Evolutionary conservation across 2,329 filamentous ascomycete species (phyloP).

Genomic region (Fusarium duplospermum): DNA sequence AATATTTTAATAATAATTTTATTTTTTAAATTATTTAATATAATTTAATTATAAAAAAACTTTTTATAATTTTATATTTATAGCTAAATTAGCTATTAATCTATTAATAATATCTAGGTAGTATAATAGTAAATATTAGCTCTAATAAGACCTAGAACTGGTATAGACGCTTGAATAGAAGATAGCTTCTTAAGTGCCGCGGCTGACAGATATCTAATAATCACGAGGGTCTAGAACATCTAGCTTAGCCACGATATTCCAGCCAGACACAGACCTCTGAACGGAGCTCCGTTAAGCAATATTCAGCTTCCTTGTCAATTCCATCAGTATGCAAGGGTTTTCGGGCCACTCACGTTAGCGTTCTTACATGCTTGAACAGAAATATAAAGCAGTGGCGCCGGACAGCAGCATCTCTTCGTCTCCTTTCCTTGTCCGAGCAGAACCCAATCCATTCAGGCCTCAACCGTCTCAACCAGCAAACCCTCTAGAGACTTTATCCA

Average conservation of each 20-base stretch:
- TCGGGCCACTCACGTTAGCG: neutral
- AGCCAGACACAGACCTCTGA: neutral
- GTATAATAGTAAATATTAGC: neutral
- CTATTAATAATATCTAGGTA: too few relatives aligned
- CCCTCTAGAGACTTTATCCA: neutral
- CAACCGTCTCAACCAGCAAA: neutral
- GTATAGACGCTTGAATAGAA: neutral
- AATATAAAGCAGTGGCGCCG: neutral
- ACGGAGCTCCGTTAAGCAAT: neutral
- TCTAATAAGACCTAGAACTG: neutral
- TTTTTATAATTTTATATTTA: too few relatives aligned
- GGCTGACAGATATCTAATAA: neutral
- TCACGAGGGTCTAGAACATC: neutral
- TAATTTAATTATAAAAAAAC: too few relatives aligned
- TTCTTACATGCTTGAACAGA: neutral
- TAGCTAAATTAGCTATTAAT: too few relatives aligned
- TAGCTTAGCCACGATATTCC: neutral
- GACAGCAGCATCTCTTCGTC: neutral
- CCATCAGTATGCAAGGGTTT: neutral
- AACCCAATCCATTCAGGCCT: neutral
- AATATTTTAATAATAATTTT: too few relatives aligned
- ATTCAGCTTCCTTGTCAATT: neutral
- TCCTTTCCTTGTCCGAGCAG: neutral
- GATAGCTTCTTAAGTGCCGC: neutral
- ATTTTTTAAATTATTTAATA: too few relatives aligned